Evolutionary conservation across 768 basidiomycete species (phyloP).

Genomic region (Russula sp.): DNA sequence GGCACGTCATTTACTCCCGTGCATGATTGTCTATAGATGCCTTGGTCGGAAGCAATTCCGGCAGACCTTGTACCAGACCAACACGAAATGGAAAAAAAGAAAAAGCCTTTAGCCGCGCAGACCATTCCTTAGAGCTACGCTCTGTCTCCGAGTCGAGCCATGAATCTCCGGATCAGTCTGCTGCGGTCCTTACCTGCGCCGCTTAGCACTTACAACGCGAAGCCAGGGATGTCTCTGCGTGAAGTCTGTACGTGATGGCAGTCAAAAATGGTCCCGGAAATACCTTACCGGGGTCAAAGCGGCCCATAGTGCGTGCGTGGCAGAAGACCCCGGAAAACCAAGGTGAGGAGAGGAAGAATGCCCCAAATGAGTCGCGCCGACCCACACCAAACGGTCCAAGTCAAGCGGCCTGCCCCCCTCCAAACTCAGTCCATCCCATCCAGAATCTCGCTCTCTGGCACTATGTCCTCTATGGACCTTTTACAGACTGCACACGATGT

Average conservation of each 20-base stretch:
- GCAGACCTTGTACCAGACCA: not conserved
- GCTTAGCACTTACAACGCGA: not conserved
- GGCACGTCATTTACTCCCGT: not conserved
- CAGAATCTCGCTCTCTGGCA: no score
- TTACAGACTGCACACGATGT: no score
- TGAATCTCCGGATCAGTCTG: not conserved
- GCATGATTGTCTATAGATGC: not conserved
- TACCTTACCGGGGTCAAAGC: conserved; percentile 51
- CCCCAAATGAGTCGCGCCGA: no score
- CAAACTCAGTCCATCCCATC: no score
- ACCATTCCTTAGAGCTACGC: not conserved
- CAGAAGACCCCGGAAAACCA: no score
- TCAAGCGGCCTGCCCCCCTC: no score
- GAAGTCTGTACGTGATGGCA: not conserved
- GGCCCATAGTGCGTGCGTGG: conserved; percentile 37
- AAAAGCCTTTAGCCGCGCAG: not conserved
- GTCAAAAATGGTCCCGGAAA: conserved; percentile 24
- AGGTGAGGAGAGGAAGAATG: no score
- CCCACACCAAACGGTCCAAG: no score
- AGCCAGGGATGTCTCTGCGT: no score
- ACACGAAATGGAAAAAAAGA: not conserved
- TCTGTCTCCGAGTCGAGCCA: not conserved
- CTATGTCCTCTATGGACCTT: no score
- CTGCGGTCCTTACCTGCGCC: not conserved
- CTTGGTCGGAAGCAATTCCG: not conserved